phyloP scores from a whole-genome alignment of 305 asterid genomes.

The Andrographis paniculata region DNA sequence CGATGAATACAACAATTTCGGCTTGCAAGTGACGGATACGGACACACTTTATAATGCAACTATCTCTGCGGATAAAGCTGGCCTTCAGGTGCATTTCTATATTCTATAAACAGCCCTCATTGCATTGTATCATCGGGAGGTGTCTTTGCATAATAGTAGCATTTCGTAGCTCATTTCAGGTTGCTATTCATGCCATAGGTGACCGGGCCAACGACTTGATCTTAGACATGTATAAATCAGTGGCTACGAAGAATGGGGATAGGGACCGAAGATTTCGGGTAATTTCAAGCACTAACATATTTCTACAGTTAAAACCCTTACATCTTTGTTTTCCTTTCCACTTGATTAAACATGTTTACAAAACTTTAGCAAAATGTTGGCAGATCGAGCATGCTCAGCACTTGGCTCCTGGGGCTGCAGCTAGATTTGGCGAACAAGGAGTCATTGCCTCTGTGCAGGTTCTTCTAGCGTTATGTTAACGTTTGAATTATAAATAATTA shows the following conservation, averaged over 20 bases:
- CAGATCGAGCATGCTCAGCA: constrained; percentile 99
- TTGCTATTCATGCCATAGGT: constrained; percentile 91
- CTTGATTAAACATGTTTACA: neutral
- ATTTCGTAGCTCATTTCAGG: constrained; percentile 39
- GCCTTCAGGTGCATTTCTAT: constrained; percentile 69
- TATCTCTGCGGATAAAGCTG: constrained; percentile 62
- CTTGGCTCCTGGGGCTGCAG: constrained; percentile 60
- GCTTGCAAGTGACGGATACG: constrained; percentile 64
- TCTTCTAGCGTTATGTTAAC: neutral
- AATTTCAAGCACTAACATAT: constrained; percentile 21
- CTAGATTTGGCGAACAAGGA: constrained; percentile 67
- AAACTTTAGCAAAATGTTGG: constrained; percentile 6
- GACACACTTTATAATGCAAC: constrained; percentile 59
- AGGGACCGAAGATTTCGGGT: constrained; percentile 88
- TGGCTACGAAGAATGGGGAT: constrained; percentile 54
- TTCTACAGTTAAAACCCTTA: constrained; percentile 15
- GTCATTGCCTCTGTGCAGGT: constrained; percentile 97
- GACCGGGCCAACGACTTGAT: constrained; percentile 80
- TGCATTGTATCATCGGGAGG: constrained; percentile 3
- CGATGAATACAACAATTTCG: constrained; percentile 66
- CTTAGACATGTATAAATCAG: constrained; percentile 73
- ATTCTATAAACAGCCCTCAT: constrained; percentile 14
- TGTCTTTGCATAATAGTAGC: constrained; percentile 3
- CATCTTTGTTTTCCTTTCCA: constrained; percentile 13
- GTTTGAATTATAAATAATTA: too few relatives aligned